A percentile compares a stretch with the other conserved stretches of the same genome.
These are phyloP conservation scores for Alternaria hordeiaustralica DNA, from an alignment of 2,329 filamentous ascomycete species.

Conservation along the genomic window DNA sequence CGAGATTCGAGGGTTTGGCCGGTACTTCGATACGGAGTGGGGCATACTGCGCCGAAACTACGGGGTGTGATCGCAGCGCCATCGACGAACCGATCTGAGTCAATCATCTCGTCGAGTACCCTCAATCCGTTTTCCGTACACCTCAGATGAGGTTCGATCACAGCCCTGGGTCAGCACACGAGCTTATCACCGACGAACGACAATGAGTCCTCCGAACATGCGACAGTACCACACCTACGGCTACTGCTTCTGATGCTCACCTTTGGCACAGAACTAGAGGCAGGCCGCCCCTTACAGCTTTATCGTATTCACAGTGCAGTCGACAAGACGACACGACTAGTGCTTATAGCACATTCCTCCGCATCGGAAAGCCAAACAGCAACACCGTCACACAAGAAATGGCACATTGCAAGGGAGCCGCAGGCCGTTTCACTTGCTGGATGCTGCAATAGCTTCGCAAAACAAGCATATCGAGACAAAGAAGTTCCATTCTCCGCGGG, in stretches of 20 bases:
- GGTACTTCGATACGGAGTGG: constrained; percentile 31
- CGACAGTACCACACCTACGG: background rate
- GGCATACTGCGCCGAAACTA: constrained; percentile 19
- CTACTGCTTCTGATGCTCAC: background rate
- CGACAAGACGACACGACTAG: background rate
- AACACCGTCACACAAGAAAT: background rate
- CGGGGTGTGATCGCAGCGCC: constrained; percentile 4
- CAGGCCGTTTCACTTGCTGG: background rate
- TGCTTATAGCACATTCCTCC: background rate
- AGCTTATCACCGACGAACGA: background rate
- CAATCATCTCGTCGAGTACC: background rate
- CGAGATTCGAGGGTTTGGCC: constrained; percentile 31
- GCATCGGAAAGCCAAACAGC: background rate
- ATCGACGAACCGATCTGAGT: background rate
- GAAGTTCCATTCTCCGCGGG: background rate
- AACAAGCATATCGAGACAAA: background rate
- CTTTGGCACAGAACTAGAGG: background rate
- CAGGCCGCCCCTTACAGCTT: background rate
- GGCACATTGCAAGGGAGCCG: background rate
- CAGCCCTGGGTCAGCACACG: background rate
- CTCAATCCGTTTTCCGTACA: background rate
- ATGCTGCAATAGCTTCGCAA: background rate
- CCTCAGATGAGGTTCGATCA: background rate
- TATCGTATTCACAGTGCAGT: background rate
- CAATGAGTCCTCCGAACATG: background rate